Percentiles rank a stretch among this genome's conserved stretches.
phyloP scores from a whole-genome alignment of 2,329 filamentous ascomycete genomes.

The Aspergillus sp. region DNA sequence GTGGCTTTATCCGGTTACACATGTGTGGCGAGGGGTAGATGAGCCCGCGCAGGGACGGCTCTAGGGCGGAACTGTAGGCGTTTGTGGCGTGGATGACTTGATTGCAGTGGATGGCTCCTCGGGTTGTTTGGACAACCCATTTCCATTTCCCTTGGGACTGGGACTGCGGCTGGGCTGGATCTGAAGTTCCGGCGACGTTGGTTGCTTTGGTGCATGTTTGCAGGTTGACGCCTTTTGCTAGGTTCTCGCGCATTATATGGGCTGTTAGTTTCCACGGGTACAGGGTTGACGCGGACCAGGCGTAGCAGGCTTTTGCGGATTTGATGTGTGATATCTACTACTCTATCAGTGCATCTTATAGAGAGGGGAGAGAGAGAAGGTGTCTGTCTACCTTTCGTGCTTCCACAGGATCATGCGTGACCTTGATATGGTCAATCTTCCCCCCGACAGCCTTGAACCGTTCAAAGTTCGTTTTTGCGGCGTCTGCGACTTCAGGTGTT shows the following conservation, averaged over 20 bases:
- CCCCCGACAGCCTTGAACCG: not conserved
- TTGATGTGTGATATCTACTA: slow-evolving; percentile 3
- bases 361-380: no score
- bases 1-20: not conserved
- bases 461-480: not conserved
- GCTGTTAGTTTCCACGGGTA: slow-evolving; percentile 6
- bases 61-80: slow-evolving; percentile 5
- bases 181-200: not conserved
- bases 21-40: slow-evolving; percentile 2
- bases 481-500: not conserved
- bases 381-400: not conserved
- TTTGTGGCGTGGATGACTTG: slow-evolving; percentile 4
- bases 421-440: slow-evolving; percentile 1
- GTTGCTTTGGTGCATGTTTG: not conserved
- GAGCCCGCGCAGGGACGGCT: slow-evolving; percentile 1
- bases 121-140: not conserved
- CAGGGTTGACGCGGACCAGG: slow-evolving; percentile 4
- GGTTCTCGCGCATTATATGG: slow-evolving; percentile 1
- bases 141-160: not conserved
- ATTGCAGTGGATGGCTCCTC: not conserved
- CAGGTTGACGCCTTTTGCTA: not conserved
- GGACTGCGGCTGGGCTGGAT: no score
- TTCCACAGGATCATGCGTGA: not conserved
- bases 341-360: no score
- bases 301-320: not conserved